Base-by-base conservation (phyloP, 495 filamentous ascomycete species). In the Trypethelium eluteriae region DNA sequence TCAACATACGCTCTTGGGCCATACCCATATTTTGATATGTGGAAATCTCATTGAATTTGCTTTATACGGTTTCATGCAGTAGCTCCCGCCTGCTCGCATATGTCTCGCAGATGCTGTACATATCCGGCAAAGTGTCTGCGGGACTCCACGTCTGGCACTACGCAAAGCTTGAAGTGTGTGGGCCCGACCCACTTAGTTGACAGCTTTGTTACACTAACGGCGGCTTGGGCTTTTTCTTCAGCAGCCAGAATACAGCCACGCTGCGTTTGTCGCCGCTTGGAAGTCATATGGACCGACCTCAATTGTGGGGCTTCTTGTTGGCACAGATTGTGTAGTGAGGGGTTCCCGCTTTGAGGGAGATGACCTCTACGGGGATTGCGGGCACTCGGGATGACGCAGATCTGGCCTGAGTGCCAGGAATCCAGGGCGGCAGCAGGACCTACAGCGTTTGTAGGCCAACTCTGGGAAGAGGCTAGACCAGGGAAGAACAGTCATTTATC, bases 181-280 rank as follows among this genome's bases (percentile, higher is more conserved):
- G 32, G 2, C 53, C 53, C 53, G 7, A n/a, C 32, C 6, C 53
- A 4, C 32, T 59, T 35, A 3, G 25, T 59, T 59, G 18, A 59
- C 53, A 36, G 18, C 53, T 36, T 36, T 0, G 53, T 59, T 9
- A 36, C 14, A 36, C 18, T 35, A 6, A 59, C 32, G 5, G 5
- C 53, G 53, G 53, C 53, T 59, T 7, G 18, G 53, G 18, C 53
- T 9, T 59, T 3, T 59, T 14, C 36, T 59, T 32, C 10, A 36
- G 53, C 18, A 59, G 53, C 32, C 32, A 36, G 53, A 59, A 39
- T 59, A 6, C 5, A 59, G 53, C 53, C 53, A 59, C 53, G 53
- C 53, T 36, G 1, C 36, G 53, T 59, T 59, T 59, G 53, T 32
- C 6, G 32, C n/a, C 10, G 0, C 53, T 53, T 59, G 32, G 32